Evolutionary conservation across 257 asterid species (phyloP), one percentile per base, ranked within the genome.

Genomic region (Linaria vulgaris): DNA sequence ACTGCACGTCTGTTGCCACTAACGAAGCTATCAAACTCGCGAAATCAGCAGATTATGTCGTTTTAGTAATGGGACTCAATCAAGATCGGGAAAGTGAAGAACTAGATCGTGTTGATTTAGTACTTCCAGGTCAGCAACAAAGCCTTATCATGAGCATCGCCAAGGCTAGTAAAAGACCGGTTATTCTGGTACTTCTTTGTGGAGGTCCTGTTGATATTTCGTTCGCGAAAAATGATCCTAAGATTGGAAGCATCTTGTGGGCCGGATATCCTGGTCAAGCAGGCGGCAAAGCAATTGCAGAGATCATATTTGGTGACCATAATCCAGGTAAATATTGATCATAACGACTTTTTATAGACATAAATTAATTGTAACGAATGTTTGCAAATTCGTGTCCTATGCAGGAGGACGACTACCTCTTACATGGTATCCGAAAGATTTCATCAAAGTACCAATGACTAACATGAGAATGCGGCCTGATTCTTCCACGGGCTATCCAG

Each of bases 261-360:
- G 91, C 83, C 24, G 95, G 96, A 27, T 89, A 86, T 76, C 95
- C 94, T 3, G 95, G 95, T 51, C 81, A 84, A 66, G 85, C 79
- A 1, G 97, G 97, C 49, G 97, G 94, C 1, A 64, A 63, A 46
- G 95, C 95, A 20, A 13, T 84, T 45, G 94, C 94, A 27, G 85
- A 89, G 73, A 78, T 79, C 59, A 77, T 89, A 66, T 82, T 84
- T 37, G 91, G 97, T 43, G 91, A 83, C 63, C 81, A 86, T 64
- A 89, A 89, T 69, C 94, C 94, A 72, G 94, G 94, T 88, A 25
- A n/a, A 22, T 14, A 16, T 68, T 66, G 51, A n/a, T 16, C 25
- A 45, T 30, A 19, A 34, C 6, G 12, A 3, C 17, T 8, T n/a
- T 30, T 17, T 44, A 12, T 12, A 30, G 54, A 10, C 34, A 34